These are phyloP conservation scores for Parsonsia alboflavescens DNA, from an alignment of 257 asterid species.

Conservation along the genomic window DNA sequence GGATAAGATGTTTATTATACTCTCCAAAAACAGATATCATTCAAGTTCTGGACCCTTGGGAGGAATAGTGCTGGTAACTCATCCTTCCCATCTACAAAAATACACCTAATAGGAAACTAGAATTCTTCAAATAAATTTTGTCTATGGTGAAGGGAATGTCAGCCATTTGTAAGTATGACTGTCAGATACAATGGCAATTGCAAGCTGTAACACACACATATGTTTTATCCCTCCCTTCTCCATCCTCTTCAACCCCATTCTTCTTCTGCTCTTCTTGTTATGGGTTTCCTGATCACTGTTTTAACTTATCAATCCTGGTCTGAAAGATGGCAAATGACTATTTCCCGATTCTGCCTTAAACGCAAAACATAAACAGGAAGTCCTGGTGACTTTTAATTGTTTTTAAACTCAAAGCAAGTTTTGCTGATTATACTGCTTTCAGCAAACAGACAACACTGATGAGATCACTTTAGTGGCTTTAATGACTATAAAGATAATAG, in stretches of 20 bases:
- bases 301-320: too few species aligned
- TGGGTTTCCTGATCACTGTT: not conserved
- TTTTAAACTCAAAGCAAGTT: not conserved
- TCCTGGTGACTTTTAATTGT: not conserved
- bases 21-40: not conserved
- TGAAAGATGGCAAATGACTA: not conserved
- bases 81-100: not conserved
- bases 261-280: not conserved
- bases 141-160: not conserved
- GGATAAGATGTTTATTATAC: not conserved
- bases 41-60: not conserved
- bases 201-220: not conserved
- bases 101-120: not conserved
- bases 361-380: not conserved
- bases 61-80: not conserved
- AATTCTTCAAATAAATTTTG: not conserved
- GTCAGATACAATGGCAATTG: not conserved
- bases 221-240: not conserved
- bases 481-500: not conserved
- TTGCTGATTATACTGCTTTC: not conserved
- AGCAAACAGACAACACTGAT: not conserved
- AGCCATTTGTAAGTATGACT: not conserved
- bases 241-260: not conserved
- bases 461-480: not conserved
- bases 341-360: not conserved